Conservation (phyloP, 306 rosid genomes). For the Prunus armeniaca region DNA sequence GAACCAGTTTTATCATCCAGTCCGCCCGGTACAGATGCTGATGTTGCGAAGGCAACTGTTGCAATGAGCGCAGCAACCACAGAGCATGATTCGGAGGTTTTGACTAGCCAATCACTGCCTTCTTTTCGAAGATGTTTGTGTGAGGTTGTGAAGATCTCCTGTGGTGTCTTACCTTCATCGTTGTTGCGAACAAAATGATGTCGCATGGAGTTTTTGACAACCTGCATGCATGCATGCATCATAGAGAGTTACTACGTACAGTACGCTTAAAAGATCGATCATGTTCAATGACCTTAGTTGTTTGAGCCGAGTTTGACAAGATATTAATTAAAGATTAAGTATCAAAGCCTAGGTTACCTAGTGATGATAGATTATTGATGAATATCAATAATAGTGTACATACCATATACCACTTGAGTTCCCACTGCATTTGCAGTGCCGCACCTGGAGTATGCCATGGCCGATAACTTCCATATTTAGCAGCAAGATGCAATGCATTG, state of each 20-base stretch:
- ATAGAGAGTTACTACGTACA: too few relatives aligned
- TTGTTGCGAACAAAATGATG: constrained; percentile 27
- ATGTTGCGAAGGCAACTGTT: constrained; percentile 44
- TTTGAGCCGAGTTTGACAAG: too few relatives aligned
- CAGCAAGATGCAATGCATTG: constrained; percentile 63
- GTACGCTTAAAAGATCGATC: not conserved
- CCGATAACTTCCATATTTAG: constrained; percentile 31
- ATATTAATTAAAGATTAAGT: too few relatives aligned
- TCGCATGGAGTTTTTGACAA: constrained; percentile 38
- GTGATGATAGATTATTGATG: too few relatives aligned
- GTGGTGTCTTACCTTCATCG: constrained; percentile 23
- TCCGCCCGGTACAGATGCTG: constrained; percentile 45
- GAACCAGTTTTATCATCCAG: constrained; percentile 5
- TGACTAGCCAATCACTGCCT: constrained; percentile 47
- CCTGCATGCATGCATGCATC: constrained; percentile 22
- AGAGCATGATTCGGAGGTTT: constrained; percentile 57
- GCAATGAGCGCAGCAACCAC: constrained; percentile 61
- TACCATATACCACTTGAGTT: constrained; percentile 62
- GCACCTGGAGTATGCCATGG: constrained; percentile 64
- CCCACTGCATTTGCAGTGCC: constrained; percentile 68
- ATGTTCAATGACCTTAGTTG: too few relatives aligned
- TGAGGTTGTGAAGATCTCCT: constrained; percentile 34
- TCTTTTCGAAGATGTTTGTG: constrained; percentile 22
- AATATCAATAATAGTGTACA: not conserved
- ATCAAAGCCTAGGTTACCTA: too few relatives aligned